Percentiles rank a stretch among this genome's conserved stretches.
phyloP scores from a whole-genome alignment of 2,329 filamentous ascomycete species.

The Chaetomiaceae sp. region DNA sequence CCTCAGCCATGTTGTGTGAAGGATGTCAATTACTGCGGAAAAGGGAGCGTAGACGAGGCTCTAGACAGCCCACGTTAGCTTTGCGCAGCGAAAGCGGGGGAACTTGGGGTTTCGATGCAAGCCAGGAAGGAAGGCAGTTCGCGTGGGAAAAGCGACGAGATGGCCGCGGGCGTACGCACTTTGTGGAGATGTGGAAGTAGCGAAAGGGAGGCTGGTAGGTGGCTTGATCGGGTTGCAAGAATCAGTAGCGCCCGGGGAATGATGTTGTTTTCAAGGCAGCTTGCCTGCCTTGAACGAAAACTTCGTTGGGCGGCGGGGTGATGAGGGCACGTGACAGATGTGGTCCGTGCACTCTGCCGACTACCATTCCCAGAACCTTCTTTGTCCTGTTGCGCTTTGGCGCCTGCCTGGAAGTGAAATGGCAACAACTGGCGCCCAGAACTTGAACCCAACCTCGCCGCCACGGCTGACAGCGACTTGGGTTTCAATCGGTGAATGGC shows the following conservation, averaged over 20 bases:
- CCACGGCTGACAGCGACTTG: too few species aligned
- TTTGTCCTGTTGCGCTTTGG: background rate
- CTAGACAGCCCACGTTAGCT: constrained; percentile 19
- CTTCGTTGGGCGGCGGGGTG: constrained; percentile 28
- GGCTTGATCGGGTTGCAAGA: constrained; percentile 24
- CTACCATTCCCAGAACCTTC: background rate
- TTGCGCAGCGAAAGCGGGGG: constrained; percentile 11
- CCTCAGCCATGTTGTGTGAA: constrained; percentile 58
- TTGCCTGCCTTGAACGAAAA: constrained; percentile 24
- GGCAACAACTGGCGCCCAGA: too few species aligned
- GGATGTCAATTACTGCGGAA: constrained; percentile 26
- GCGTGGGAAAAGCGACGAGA: background rate
- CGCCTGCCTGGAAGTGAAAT: too few species aligned
- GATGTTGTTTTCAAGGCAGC: constrained; percentile 26
- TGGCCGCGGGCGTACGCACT: constrained; percentile 13
- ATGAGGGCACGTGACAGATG: constrained; percentile 19
- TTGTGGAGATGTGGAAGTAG: constrained; percentile 14
- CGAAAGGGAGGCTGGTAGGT: constrained; percentile 13
- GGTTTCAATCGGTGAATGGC: too few species aligned
- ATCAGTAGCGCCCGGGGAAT: constrained; percentile 19
- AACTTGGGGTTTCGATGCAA: too few species aligned
- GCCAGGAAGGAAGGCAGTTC: constrained; percentile 1
- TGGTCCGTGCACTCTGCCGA: constrained; percentile 18
- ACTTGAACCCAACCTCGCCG: too few species aligned
- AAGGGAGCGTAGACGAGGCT: constrained; percentile 42